phyloP scores from a whole-genome alignment of 2,329 filamentous ascomycete species.

The Ilyonectria robusta region DNA sequence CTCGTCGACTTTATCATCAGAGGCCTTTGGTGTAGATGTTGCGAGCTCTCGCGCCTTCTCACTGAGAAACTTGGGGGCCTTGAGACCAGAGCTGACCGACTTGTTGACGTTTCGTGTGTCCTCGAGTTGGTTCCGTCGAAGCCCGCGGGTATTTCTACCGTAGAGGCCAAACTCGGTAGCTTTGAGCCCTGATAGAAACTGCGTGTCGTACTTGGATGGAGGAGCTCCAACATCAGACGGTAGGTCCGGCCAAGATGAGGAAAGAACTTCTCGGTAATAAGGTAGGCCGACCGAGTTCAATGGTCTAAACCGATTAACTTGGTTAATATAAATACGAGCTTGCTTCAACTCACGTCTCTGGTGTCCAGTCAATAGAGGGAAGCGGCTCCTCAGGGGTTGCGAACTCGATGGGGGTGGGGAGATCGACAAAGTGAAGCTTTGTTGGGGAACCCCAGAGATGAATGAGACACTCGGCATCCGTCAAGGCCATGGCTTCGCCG shows the following conservation, averaged over 20 bases:
- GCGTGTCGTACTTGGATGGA: conserved; percentile 80
- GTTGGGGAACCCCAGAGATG: conserved; percentile 91
- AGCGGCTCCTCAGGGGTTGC: conserved; percentile 74
- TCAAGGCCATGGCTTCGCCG: conserved; percentile 86
- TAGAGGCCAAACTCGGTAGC: conserved; percentile 82
- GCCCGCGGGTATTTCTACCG: conserved; percentile 81
- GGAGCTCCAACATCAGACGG: conserved; percentile 89
- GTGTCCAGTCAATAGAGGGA: conserved; percentile 76
- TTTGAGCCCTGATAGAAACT: conserved; percentile 78
- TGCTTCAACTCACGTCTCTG: conserved; percentile 74
- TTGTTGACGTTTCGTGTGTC: conserved; percentile 78
- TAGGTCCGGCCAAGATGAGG: conserved; percentile 92
- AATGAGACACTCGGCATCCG: conserved; percentile 83
- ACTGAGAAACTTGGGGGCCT: conserved; percentile 92
- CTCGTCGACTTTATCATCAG: conserved; percentile 66
- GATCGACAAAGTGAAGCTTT: conserved; percentile 90
- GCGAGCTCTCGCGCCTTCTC: conserved; percentile 85
- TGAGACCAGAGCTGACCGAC: conserved; percentile 71
- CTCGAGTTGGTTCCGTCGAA: conserved; percentile 86
- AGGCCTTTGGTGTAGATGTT: conserved; percentile 59
- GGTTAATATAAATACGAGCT: background rate
- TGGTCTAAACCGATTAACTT: conserved; percentile 65
- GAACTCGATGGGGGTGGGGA: conserved; percentile 83
- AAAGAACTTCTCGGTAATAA: conserved; percentile 88
- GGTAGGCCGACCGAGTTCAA: conserved; percentile 91